Evolutionary conservation across 2,329 filamentous ascomycete genomes (phyloP).

Genomic region (Pseudophaeomoniella oleicola): DNA sequence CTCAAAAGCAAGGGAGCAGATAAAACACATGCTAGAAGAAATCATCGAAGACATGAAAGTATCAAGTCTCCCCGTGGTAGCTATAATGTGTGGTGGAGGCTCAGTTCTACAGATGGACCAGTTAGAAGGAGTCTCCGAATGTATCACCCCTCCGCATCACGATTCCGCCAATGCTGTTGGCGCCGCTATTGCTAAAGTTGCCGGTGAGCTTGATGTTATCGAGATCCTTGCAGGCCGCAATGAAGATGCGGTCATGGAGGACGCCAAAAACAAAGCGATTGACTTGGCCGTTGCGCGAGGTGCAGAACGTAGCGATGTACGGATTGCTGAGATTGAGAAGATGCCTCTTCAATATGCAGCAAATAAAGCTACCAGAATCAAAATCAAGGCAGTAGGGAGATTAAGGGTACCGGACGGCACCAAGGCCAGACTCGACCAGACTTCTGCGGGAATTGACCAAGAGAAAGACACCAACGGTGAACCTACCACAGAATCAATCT

Average conservation of each 20-base stretch:
- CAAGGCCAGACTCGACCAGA: background rate
- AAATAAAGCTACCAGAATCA: constrained; percentile 21
- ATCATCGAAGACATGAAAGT: constrained; percentile 43
- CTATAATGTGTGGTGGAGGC: constrained; percentile 43
- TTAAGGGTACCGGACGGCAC: background rate
- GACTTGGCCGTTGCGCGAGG: constrained; percentile 17
- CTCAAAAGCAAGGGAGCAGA: constrained; percentile 14
- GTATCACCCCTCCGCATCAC: constrained; percentile 34
- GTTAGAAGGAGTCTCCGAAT: constrained; percentile 33
- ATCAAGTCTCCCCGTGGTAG: constrained; percentile 30
- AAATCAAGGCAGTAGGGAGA: background rate
- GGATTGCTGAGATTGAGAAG: constrained; percentile 21
- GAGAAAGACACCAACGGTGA: no score
- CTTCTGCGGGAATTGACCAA: background rate
- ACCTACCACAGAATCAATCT: background rate
- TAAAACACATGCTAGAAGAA: constrained; percentile 32
- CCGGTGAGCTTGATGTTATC: constrained; percentile 36
- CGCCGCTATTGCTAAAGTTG: constrained; percentile 41
- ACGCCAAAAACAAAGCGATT: constrained; percentile 20
- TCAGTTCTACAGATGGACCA: constrained; percentile 34
- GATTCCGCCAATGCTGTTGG: constrained; percentile 45
- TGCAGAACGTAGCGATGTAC: constrained; percentile 17
- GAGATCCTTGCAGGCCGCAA: constrained; percentile 25
- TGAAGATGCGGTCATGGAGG: constrained; percentile 11
- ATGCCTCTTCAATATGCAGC: constrained; percentile 23